Base-by-base conservation (phyloP, 768 basidiomycete genomes). In the Collybiopsis confluens region DNA sequence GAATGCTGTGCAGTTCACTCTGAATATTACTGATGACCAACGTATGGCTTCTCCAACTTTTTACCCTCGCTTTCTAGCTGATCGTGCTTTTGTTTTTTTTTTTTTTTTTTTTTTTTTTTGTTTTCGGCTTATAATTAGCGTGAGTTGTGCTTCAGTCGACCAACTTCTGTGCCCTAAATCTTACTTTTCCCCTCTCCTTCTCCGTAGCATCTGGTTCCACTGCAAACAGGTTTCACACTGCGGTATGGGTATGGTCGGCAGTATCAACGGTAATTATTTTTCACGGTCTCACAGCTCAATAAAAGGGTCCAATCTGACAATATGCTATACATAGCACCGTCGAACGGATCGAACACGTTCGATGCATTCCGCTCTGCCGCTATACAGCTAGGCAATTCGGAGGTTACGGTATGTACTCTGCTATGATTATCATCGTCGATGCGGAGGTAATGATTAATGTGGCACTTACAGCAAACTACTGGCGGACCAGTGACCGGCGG, bases 141-240 rank as follows among this genome's bases (percentile, higher is more conserved):
- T 52, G 42, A 28, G 26, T 33, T 50, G 8, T 45, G 3, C 9
- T 33, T 35, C 35, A 15, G 13, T 13, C 21, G 10, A 35, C 0
- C 21, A n/a, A n/a, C n/a, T n/a, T n/a, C n/a, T n/a, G 20, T 18
- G 30, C 11, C 8, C 23, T 23, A 1, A 40, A 15, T n/a, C n/a
- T n/a, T n/a, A 11, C 18, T 28, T 47, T 18, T 37, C 45, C n/a
- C 43, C n/a, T 28, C 54, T 13, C 5, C 30, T 13, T 13, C 30
- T 6, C 30, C 30, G 16, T 54, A 82, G 79, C 80, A 77, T 83
- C 52, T 83, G 75, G 75, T 81, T 75, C 76, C 75, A 76, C 61
- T 81, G 80, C 70, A 79, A 80, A 63, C 64, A 69, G 52, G 48
- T 60, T 9, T 37, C 30, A 2, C 80, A 82, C 61, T 82, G 81